Percentiles rank a stretch among this genome's conserved stretches.
Conservation (phyloP, 164 flowering plant genomes). For the Dillenia turbinata region DNA sequence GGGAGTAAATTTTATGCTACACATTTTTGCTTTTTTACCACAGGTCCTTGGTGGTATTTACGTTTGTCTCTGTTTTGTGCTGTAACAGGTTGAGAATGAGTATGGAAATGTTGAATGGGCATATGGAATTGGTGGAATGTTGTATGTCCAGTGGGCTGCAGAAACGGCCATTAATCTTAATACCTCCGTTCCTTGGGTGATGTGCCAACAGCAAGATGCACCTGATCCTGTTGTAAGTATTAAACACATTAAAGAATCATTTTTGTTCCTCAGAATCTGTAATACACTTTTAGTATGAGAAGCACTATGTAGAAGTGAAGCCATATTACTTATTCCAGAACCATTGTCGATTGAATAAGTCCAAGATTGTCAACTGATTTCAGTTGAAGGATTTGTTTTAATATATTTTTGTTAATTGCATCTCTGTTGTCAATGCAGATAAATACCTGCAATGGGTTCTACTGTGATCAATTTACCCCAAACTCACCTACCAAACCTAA, state of each 20-base stretch:
- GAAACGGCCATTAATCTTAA: conserved; percentile 45
- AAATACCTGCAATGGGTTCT: conserved; percentile 70
- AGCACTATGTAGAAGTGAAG: neutral
- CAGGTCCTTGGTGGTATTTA: no score
- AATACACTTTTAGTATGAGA: neutral
- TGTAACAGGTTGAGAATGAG: conserved; percentile 55
- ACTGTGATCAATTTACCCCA: conserved; percentile 53
- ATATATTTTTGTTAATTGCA: neutral
- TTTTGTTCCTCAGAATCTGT: neutral
- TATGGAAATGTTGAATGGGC: conserved; percentile 57
- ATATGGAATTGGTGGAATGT: conserved; percentile 46
- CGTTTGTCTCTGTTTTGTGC: neutral
- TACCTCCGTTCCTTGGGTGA: conserved; percentile 70
- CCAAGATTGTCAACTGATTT: neutral
- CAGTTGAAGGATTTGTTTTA: neutral
- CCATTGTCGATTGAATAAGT: neutral
- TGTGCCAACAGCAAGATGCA: conserved; percentile 65
- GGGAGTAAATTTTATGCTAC: neutral
- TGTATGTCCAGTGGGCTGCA: conserved; percentile 65
- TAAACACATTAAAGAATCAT: neutral
- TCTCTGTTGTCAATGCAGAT: conserved; percentile 33
- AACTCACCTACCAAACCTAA: conserved; percentile 45
- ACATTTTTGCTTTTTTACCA: neutral
- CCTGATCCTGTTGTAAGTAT: conserved; percentile 58
- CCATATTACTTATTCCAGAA: neutral